Evolutionary conservation across 1,139 yeast species (phyloP).

Genomic region (Magnusiomyces tetraspermus): DNA sequence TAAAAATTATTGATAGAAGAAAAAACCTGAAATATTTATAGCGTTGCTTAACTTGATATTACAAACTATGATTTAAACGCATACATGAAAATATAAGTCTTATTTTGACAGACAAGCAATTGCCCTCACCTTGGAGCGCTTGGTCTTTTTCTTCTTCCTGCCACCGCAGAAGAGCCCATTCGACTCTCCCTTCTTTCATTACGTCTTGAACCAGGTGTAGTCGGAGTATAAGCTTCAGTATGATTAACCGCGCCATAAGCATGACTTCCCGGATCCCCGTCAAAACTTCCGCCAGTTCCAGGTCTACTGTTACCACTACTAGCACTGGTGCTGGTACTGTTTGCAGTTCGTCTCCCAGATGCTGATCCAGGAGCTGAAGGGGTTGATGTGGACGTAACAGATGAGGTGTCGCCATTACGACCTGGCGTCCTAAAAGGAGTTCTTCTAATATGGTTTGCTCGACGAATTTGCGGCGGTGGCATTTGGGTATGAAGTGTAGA

Average conservation of each 20-base stretch:
- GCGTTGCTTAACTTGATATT: too few relatives aligned
- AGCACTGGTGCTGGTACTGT: too few relatives aligned
- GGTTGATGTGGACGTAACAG: background rate
- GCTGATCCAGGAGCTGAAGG: background rate
- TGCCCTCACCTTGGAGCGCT: background rate
- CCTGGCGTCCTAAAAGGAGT: background rate
- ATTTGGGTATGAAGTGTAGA: background rate
- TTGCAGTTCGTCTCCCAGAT: background rate
- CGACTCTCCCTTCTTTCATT: slow-evolving; percentile 13
- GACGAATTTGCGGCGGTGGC: slow-evolving; percentile 1
- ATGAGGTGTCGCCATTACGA: background rate
- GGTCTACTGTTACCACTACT: too few relatives aligned
- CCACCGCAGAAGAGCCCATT: slow-evolving; percentile 3
- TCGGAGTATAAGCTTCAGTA: background rate
- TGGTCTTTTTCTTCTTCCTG: background rate
- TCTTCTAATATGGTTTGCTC: background rate
- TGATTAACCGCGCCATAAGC: background rate
- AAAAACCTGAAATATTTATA: too few relatives aligned
- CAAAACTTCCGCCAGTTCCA: background rate
- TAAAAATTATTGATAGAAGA: too few relatives aligned
- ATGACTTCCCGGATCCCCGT: background rate
- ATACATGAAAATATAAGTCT: too few relatives aligned
- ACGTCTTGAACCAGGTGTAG: background rate
- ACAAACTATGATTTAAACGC: too few relatives aligned
- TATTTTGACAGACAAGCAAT: too few relatives aligned